phyloP scores from a whole-genome alignment of 768 basidiomycete genomes.

The Boletus fagicola region DNA sequence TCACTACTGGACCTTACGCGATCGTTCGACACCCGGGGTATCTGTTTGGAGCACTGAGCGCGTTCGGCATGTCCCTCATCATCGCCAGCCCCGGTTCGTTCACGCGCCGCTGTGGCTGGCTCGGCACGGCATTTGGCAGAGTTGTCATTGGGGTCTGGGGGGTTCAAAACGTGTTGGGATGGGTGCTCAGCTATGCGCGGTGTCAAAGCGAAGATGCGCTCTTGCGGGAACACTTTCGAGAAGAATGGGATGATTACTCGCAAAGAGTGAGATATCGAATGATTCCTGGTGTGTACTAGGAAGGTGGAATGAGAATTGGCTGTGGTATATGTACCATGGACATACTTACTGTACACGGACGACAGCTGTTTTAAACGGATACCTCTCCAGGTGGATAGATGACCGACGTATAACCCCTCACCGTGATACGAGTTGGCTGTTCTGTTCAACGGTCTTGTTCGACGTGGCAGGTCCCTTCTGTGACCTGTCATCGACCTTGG shows the following conservation, averaged over 20 bases:
- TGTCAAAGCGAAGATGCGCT: constrained; percentile 27
- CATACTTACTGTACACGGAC: neutral
- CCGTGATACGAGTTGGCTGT: neutral
- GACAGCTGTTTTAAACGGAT: neutral
- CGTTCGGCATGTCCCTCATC: constrained; percentile 32
- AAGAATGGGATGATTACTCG: constrained; percentile 26
- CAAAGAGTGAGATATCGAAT: constrained; percentile 25
- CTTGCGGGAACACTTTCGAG: constrained; percentile 20
- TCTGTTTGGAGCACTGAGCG: constrained; percentile 22
- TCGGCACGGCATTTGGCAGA: constrained; percentile 18
- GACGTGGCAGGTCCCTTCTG: neutral
- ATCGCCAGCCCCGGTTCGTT: constrained; percentile 34
- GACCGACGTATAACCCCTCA: neutral
- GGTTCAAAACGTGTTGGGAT: constrained; percentile 23
- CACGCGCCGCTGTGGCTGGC: constrained; percentile 26
- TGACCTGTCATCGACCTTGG: neutral
- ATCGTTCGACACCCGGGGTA: constrained; percentile 39
- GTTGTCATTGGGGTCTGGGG: constrained; percentile 29
- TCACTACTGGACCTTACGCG: constrained; percentile 37
- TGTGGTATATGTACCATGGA: neutral
- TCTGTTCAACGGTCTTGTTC: neutral
- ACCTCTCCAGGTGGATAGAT: neutral
- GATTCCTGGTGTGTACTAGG: constrained; percentile 29
- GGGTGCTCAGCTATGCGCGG: constrained; percentile 31
- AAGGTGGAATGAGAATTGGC: neutral